Percentiles rank a stretch among this genome's conserved stretches.
These are phyloP conservation scores for Boletus speciosus DNA, from an alignment of 768 basidiomycete genomes.

Conservation along the genomic window DNA sequence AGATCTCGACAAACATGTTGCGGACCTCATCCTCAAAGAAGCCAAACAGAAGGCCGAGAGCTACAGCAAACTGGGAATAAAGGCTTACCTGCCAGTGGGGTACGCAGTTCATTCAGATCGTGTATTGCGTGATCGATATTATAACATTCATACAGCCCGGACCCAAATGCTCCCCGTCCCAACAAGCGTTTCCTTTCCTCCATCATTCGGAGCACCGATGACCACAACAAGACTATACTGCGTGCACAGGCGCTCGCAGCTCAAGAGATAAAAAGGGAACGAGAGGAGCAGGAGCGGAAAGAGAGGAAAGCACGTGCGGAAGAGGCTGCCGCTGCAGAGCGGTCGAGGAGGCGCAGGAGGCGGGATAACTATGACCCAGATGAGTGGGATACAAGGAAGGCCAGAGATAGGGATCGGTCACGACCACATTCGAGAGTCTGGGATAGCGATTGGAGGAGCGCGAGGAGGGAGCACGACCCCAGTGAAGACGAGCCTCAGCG, in stretches of 20 bases:
- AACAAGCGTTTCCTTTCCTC: slow-evolving; percentile 81
- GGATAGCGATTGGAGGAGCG: slow-evolving; percentile 44
- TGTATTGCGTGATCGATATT: not conserved
- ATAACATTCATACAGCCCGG: slow-evolving; percentile 41
- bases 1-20: slow-evolving; percentile 89
- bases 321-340: slow-evolving; percentile 71
- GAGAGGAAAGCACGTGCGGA: slow-evolving; percentile 66
- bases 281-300: slow-evolving; percentile 60
- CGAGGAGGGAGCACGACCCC: slow-evolving; percentile 40
- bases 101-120: slow-evolving; percentile 34
- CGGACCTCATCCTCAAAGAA: slow-evolving; percentile 87
- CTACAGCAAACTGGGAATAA: slow-evolving; percentile 73
- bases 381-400: slow-evolving; percentile 37
- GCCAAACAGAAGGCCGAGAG: slow-evolving; percentile 87
- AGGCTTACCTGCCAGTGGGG: slow-evolving; percentile 65
- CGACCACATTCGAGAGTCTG: slow-evolving; percentile 43
- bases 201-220: slow-evolving; percentile 92
- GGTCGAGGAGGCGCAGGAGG: slow-evolving; percentile 39
- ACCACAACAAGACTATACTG: slow-evolving; percentile 86
- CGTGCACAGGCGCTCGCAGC: slow-evolving; percentile 70
- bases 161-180: slow-evolving; percentile 70
- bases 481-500: slow-evolving; percentile 32
- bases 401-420: slow-evolving; percentile 37
- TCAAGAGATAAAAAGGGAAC: slow-evolving; percentile 65
- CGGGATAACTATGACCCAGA: slow-evolving; percentile 28